Evolutionary conservation across 1,284 basidiomycete species (phyloP), one percentile per base, ranked within the genome.

Genomic region (Ceratobasidium sp.): DNA sequence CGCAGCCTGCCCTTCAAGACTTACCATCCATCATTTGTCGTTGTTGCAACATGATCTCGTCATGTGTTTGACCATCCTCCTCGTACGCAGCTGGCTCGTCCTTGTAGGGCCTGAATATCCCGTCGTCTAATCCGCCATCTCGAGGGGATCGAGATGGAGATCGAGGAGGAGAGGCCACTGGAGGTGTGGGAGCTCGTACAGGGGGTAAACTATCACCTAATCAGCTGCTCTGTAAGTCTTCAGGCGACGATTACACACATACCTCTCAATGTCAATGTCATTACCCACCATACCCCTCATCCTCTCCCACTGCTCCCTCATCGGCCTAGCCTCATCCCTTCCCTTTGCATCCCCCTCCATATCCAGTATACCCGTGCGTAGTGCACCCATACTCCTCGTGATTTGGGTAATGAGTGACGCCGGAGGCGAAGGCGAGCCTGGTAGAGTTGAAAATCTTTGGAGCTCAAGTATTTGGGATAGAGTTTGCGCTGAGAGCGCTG

Each of bases 21-120:
- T n/a, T 28, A 78, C 80, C 80, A 42, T 79, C 79, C 78, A 80
- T 80, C 80, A 80, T 80, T 68, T 80, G 80, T 26, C 78, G 78
- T 50, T 80, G 80, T 28, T 67, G 40, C 42, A 73, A 62, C 52
- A 80, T 48, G 26, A 79, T 74, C 33, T 78, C 79, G 38, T 77
- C 80, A 15, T 79, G 73, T 40, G 61, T 56, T 9, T 28, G 61
- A 4, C 48, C 73, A 26, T 65, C 62, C 33, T 65, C 73, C 4
- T 80, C 77, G n/a, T n/a, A n/a, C n/a, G n/a, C n/a, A n/a, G 61
- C 69, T 5, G 79, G 79, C 13, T 79, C 78, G 57, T 80, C 80
- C 33, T 71, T 77, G 46, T 80, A 80, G 13, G 80, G 80, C 23
- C 68, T 65, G 46, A 75, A 77, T 26, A 80, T 48, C 9, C 57